These are phyloP conservation scores for Arabis hirsuta DNA, from an alignment of 345 rosid genomes.

Conservation along the genomic window DNA sequence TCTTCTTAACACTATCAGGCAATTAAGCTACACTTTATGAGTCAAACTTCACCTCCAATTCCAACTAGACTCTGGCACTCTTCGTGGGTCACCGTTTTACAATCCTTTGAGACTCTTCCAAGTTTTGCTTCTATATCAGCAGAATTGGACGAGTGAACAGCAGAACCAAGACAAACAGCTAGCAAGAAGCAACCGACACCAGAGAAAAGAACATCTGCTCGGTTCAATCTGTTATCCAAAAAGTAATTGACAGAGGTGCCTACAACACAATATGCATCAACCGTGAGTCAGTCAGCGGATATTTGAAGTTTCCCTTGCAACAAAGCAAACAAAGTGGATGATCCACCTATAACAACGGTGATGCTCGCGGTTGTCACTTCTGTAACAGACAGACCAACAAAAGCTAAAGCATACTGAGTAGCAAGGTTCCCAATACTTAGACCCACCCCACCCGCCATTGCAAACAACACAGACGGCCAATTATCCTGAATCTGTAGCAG, in stretches of 20 bases:
- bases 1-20: slow-evolving; percentile 36
- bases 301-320: neutral
- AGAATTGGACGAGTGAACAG: slow-evolving; percentile 73
- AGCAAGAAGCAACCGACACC: slow-evolving; percentile 80
- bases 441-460: slow-evolving; percentile 77
- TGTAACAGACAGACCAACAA: slow-evolving; percentile 78
- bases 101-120: slow-evolving; percentile 23
- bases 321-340: neutral
- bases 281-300: neutral
- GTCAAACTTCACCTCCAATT: slow-evolving; percentile 24
- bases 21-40: neutral
- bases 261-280: slow-evolving; percentile 36
- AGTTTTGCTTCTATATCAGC: slow-evolving; percentile 65
- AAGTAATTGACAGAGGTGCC: slow-evolving; percentile 83
- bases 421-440: slow-evolving; percentile 77
- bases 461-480: slow-evolving; percentile 75
- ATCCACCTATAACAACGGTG: slow-evolving; percentile 73
- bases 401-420: slow-evolving; percentile 82
- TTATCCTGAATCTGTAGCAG: slow-evolving; percentile 53
- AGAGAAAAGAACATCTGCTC: slow-evolving; percentile 76
- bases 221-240: slow-evolving; percentile 62
- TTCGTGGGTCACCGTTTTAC: slow-evolving; percentile 8
- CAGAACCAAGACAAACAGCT: slow-evolving; percentile 81
- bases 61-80: slow-evolving; percentile 29
- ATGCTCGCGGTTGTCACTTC: slow-evolving; percentile 80